Evolutionary conservation across 1,284 basidiomycete species (phyloP), one percentile per base, ranked within the genome.

Genomic region (Volvariella surrecta): DNA sequence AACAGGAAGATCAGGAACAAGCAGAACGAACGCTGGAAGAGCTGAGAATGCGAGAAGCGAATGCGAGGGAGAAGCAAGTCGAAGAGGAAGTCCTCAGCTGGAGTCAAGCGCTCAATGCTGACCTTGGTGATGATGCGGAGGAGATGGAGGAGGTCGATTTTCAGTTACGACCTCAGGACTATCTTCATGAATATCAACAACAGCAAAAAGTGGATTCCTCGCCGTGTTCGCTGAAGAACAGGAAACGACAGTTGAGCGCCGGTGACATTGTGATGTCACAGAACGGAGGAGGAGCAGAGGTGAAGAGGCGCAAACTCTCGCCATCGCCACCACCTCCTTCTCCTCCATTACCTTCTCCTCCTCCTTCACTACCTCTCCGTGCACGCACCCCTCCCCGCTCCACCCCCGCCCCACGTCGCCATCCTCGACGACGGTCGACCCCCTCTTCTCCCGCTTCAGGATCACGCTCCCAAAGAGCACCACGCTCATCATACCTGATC

Each of bases 201-300:
- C n/a, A n/a, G n/a, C n/a, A n/a, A n/a, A n/a, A n/a, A n/a, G n/a
- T n/a, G n/a, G n/a, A n/a, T n/a, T n/a, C n/a, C n/a, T n/a, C n/a
- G n/a, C n/a, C n/a, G n/a, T n/a, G n/a, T n/a, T n/a, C n/a, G n/a
- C n/a, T n/a, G n/a, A n/a, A n/a, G n/a, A n/a, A n/a, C n/a, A 34
- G 43, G 15, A 51, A 51, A 15, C 21, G 52, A 39, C 40, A 45
- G 13, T 17, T 42, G 40, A 35, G 28, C 22, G 43, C 46, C 8
- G 38, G 21, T 8, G 39, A n/a, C n/a, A n/a, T n/a, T n/a, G n/a
- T n/a, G n/a, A n/a, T n/a, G n/a, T n/a, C n/a, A n/a, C n/a, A n/a
- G n/a, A n/a, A n/a, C 40, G 1, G 32, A 37, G n/a, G 41, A 24
- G 16, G 37, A 24, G 46, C 38, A 43, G 50, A 49, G 35, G 32